These are phyloP conservation scores for Krasilnikovozyma curviuscula DNA, from an alignment of 768 basidiomycete genomes.

Conservation along the genomic window DNA sequence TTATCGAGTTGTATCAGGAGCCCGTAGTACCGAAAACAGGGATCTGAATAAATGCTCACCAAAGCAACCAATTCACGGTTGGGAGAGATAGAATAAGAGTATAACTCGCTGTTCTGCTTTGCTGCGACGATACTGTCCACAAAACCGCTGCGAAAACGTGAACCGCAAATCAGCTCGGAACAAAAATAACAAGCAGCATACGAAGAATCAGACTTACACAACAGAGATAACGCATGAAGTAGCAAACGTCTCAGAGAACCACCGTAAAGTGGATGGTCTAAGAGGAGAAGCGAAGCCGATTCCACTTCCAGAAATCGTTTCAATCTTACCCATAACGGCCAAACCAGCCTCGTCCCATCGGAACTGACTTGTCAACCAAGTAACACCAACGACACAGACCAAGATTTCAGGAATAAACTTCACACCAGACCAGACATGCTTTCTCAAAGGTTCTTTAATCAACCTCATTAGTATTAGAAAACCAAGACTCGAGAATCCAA, in stretches of 20 bases:
- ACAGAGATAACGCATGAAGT: conserved; percentile 47
- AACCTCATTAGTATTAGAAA: conserved; percentile 5
- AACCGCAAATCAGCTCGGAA: background rate
- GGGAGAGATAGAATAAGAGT: conserved; percentile 71
- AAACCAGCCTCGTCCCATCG: conserved; percentile 62
- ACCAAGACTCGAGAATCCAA: conserved; percentile 23
- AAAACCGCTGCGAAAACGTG: conserved; percentile 32
- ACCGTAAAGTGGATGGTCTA: conserved; percentile 37
- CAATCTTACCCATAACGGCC: conserved; percentile 61
- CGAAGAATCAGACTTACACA: conserved; percentile 25
- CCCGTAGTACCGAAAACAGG: background rate
- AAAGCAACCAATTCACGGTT: conserved; percentile 92
- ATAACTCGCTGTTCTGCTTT: conserved; percentile 71
- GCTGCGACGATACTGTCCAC: conserved; percentile 89
- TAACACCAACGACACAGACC: conserved; percentile 62
- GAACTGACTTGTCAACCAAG: conserved; percentile 48
- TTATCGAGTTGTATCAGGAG: conserved; percentile 14
- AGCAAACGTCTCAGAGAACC: conserved; percentile 44
- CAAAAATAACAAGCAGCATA: background rate
- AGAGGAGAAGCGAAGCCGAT: conserved; percentile 56
- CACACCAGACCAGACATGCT: conserved; percentile 40
- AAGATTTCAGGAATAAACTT: conserved; percentile 79
- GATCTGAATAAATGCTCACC: background rate
- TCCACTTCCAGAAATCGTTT: conserved; percentile 33
- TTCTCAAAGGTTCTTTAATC: conserved; percentile 44